Base-by-base conservation (phyloP, 2,329 filamentous ascomycete genomes). In the Pestalotiopsis sp. region DNA sequence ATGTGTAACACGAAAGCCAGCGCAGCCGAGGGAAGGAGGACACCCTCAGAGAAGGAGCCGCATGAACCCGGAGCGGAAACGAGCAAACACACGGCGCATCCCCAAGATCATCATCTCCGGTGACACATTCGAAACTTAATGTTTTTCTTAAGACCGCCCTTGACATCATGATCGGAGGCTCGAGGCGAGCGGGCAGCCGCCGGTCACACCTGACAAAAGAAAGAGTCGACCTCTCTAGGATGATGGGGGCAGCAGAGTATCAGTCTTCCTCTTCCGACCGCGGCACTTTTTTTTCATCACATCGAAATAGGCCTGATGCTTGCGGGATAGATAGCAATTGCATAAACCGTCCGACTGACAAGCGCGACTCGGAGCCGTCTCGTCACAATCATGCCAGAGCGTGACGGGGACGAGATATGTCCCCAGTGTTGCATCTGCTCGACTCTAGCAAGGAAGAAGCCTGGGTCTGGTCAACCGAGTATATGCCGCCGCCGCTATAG, bases 331-430 rank as follows among this genome's bases (percentile, higher is more conserved):
- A 20, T 39, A 31, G n/a, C 31, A 38, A 11, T 27, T 38, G n/a
- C n/a, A 39, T 52, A 39, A 23, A 20, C 9, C 39, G 38, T 56
- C 25, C 31, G 17, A 58, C 20, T 20, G n/a, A 36, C 31, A 36
- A 31, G 20, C 20, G 23, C 17, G 41, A 41, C 52, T 36, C 23
- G 14, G 63, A 27, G 39, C 31, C 31, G 63, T 66, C 63, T 66
- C 63, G 63, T 57, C 63, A 66, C 49, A 66, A 56, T 66, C 41
- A 66, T 66, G 63, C 63, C 49, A 45, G 14, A n/a, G 14, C n/a
- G 31, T n/a, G 27, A 39, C 39, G 36, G 27, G 13, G 14, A 23
- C 13, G 17, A 62, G 25, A 20, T 20, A 27, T 38, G 7, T 20
- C 36, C 5, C 25, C 17, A n/a, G 57, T 12, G 3, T 14, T n/a